phyloP scores from a whole-genome alignment of 2,329 filamentous ascomycete species.

The Scedosporium apiospermum region DNA sequence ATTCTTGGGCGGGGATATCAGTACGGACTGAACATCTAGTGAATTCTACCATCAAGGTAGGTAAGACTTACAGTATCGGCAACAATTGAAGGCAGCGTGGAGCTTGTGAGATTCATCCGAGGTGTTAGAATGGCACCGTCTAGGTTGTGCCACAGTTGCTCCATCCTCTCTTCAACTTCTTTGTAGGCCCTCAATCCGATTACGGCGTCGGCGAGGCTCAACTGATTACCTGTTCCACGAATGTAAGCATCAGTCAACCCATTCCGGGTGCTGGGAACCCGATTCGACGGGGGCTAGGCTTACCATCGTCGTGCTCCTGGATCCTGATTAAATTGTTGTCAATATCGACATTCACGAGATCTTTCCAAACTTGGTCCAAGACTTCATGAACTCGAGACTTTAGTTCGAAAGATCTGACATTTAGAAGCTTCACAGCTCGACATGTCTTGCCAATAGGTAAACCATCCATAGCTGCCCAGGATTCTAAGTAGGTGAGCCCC shows the following conservation, averaged over 20 bases:
- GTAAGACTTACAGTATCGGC: constrained; percentile 26
- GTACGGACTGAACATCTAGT: background rate
- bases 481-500: constrained; percentile 26
- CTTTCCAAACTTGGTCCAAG: constrained; percentile 62
- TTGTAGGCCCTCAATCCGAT: constrained; percentile 49
- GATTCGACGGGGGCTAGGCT: background rate
- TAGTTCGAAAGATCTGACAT: constrained; percentile 55
- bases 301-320: background rate
- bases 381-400: constrained; percentile 56
- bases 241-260: background rate
- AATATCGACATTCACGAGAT: constrained; percentile 53
- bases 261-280: too few species aligned
- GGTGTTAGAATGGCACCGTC: constrained; percentile 52
- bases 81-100: constrained; percentile 28
- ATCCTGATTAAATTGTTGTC: constrained; percentile 38
- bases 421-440: constrained; percentile 54
- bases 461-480: constrained; percentile 46
- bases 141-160: constrained; percentile 52
- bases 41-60: background rate
- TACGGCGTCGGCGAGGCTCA: constrained; percentile 43
- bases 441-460: constrained; percentile 53
- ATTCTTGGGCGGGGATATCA: constrained; percentile 23
- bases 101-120: constrained; percentile 37
- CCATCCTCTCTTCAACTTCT: constrained; percentile 50
- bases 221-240: constrained; percentile 32